Conservation (phyloP, 192 early-diverging fungal genomes). For the Chytriomyces sp. region DNA sequence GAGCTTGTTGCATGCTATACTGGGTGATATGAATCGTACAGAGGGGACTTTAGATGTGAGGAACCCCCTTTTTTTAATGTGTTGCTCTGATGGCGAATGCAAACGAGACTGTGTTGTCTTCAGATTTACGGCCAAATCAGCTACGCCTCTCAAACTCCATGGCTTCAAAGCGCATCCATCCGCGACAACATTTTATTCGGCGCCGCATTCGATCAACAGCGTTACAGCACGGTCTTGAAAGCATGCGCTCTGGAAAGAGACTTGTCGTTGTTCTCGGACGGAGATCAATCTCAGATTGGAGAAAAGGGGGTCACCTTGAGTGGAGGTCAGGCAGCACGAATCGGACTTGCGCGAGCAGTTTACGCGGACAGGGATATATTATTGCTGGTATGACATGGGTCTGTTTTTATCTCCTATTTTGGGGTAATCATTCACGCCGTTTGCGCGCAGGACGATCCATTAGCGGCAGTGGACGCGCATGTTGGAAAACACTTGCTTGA, state of each 20-base stretch:
- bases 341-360: conserved; percentile 65
- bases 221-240: conserved; percentile 75
- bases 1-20: conserved; percentile 19
- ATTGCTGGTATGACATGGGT: conserved; percentile 55
- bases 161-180: conserved; percentile 51
- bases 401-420: no score
- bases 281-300: conserved; percentile 64
- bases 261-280: conserved; percentile 72
- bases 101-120: neutral
- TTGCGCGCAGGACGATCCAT: conserved; percentile 71
- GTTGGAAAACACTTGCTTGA: conserved; percentile 44
- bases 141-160: conserved; percentile 71
- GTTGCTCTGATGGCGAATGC: neutral
- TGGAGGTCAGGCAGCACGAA: conserved; percentile 42
- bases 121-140: conserved; percentile 54
- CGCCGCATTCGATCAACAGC: conserved; percentile 61
- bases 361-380: conserved; percentile 70
- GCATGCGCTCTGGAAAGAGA: conserved; percentile 75
- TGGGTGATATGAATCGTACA: conserved; percentile 11
- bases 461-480: conserved; percentile 64
- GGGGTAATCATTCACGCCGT: conserved; percentile 43
- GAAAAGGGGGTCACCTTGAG: conserved; percentile 39
- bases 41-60: conserved; percentile 28
- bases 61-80: neutral
- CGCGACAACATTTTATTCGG: conserved; percentile 83